Conservation (phyloP, 345 rosid genomes). For the Alliaria petiolata region DNA sequence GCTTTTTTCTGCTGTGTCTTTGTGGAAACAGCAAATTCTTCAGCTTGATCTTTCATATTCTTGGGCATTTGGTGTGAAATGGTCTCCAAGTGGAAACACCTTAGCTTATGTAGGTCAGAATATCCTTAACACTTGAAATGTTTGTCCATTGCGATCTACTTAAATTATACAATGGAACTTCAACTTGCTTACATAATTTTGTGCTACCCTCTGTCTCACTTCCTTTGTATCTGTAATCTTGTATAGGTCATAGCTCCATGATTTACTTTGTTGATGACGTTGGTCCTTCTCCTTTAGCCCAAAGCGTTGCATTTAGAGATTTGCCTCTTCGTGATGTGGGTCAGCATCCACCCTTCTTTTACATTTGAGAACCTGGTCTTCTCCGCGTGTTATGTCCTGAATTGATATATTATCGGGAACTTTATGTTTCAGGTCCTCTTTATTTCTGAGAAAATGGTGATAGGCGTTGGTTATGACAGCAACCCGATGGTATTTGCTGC, state of each 20-base stretch:
- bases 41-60: constrained; percentile 99
- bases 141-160: background rate
- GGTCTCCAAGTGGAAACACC: constrained; percentile 99
- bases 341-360: constrained; percentile 81
- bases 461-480: constrained; percentile 96
- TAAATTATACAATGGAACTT: background rate
- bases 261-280: constrained; percentile 97
- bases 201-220: constrained; percentile 11
- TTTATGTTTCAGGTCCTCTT: constrained; percentile 61
- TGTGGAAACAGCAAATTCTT: constrained; percentile 69
- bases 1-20: constrained; percentile 25
- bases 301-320: constrained; percentile 78
- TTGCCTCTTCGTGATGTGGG: constrained; percentile 99
- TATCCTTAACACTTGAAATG: constrained; percentile 20
- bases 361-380: constrained; percentile 24
- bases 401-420: constrained; percentile 13
- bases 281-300: constrained; percentile 96
- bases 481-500: constrained; percentile 92
- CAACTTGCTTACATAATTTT: background rate
- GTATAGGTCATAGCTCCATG: constrained; percentile 92
- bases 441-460: constrained; percentile 86
- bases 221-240: constrained; percentile 19
- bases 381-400: constrained; percentile 23
- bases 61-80: constrained; percentile 98
- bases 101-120: constrained; percentile 95